phyloP scores from a whole-genome alignment of 352 stramenopile genomes.

The Pythium utonaiense region DNA sequence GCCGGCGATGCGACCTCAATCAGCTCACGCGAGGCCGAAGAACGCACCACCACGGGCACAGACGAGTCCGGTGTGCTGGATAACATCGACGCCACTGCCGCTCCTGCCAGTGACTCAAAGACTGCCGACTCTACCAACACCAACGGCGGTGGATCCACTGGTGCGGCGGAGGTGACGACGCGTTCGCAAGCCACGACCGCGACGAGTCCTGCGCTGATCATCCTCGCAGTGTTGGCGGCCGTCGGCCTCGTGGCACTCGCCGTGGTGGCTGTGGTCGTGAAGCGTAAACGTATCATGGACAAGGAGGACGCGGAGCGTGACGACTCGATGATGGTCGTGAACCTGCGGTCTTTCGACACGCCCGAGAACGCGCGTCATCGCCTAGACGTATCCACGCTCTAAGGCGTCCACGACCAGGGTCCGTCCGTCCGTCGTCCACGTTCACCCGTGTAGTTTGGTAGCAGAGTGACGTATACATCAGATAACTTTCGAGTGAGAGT shows the following conservation, averaged over 20 bases:
- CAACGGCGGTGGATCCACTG: slow-evolving; percentile 1
- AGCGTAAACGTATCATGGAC: slow-evolving; percentile 20
- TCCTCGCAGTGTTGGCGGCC: background rate
- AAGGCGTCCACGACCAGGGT: background rate
- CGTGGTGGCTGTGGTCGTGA: slow-evolving; percentile 13
- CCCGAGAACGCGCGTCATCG: background rate
- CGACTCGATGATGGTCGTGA: slow-evolving; percentile 16
- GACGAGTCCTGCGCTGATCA: slow-evolving; percentile 13
- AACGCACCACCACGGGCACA: background rate
- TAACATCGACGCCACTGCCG: background rate
- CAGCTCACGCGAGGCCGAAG: background rate
- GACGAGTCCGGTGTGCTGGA: background rate
- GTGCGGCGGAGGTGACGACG: slow-evolving; percentile 6
- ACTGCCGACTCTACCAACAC: background rate
- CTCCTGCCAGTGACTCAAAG: background rate
- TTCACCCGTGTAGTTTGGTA: background rate
- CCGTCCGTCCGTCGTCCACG: background rate
- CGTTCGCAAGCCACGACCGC: background rate
- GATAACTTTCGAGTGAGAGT: background rate
- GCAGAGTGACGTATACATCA: background rate
- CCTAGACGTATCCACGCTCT: background rate
- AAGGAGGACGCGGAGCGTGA: slow-evolving; percentile 16
- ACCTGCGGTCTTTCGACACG: slow-evolving; percentile 18
- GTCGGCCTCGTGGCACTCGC: slow-evolving; percentile 10
- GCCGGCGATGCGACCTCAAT: background rate